Evolutionary conservation across 768 basidiomycete genomes (phyloP).

Genomic region (Mrakia frigida): DNA sequence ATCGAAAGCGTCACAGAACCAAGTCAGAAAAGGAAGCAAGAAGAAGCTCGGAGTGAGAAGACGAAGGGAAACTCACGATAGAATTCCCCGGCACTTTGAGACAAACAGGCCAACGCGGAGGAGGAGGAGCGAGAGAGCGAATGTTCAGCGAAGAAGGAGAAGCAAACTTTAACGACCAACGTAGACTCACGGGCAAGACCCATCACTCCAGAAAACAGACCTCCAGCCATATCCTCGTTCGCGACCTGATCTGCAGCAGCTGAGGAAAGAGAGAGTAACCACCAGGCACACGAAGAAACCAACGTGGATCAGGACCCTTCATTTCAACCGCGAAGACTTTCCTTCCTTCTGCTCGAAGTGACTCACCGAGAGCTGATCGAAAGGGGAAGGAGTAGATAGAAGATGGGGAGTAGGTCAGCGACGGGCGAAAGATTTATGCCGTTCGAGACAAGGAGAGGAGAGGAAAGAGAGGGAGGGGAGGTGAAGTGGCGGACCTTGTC

Average conservation of each 20-base stretch:
- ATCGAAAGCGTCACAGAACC: not conserved
- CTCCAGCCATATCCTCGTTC: constrained; percentile 26
- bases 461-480: not conserved
- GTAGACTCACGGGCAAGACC: constrained; percentile 20
- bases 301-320: not conserved
- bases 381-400: not conserved
- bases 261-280: not conserved
- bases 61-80: constrained; percentile 9
- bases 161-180: no score
- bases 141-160: not conserved
- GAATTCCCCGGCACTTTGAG: constrained; percentile 29
- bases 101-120: not conserved
- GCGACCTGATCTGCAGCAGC: constrained; percentile 19
- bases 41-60: not conserved
- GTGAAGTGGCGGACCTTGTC: constrained; percentile 17
- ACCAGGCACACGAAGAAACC: not conserved
- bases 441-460: not conserved
- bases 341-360: not conserved
- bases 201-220: constrained; percentile 25
- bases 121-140: not conserved
- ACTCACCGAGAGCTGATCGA: constrained; percentile 13
- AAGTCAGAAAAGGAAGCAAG: not conserved
- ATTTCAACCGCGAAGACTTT: not conserved
- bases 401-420: not conserved
- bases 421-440: not conserved